phyloP scores from a whole-genome alignment of 768 basidiomycete species.

The Inosperma sp. region DNA sequence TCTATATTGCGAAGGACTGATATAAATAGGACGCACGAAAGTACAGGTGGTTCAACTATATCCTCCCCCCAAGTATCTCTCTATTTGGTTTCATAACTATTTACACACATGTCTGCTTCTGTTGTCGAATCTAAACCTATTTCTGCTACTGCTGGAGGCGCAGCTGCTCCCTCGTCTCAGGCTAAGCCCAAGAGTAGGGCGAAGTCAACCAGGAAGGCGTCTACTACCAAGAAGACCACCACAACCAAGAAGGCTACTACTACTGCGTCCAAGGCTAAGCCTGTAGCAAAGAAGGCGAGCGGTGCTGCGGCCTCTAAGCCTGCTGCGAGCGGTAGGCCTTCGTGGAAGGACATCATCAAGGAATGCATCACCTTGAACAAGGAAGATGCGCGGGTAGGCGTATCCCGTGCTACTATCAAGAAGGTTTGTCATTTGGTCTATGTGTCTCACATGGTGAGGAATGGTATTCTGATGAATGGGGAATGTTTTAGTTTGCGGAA shows the following conservation, averaged over 20 bases:
- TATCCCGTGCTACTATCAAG: conserved; percentile 77
- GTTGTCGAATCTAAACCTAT: conserved; percentile 19
- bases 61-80: conserved; percentile 12
- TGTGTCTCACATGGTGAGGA: not conserved
- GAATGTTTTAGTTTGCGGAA: conserved; percentile 74
- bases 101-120: conserved; percentile 21
- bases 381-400: conserved; percentile 65
- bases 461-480: not conserved
- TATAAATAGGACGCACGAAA: conserved; percentile 31
- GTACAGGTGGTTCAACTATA: conserved; percentile 20
- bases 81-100: conserved; percentile 9
- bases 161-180: conserved; percentile 14
- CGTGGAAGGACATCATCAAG: conserved; percentile 55
- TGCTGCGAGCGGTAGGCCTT: conserved; percentile 33
- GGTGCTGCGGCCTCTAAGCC: conserved; percentile 20
- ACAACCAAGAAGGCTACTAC: not conserved
- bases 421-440: conserved; percentile 47
- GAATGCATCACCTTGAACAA: conserved; percentile 67
- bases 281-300: conserved; percentile 28
- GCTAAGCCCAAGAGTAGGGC: conserved; percentile 19
- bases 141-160: conserved; percentile 15
- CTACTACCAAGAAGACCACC: conserved; percentile 3
- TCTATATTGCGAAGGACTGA: not conserved
- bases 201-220: conserved; percentile 14
- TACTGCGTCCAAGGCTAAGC: conserved; percentile 17